Conservation (phyloP, 805 yeast species). For the Helenozyma rhizophorensis region DNA sequence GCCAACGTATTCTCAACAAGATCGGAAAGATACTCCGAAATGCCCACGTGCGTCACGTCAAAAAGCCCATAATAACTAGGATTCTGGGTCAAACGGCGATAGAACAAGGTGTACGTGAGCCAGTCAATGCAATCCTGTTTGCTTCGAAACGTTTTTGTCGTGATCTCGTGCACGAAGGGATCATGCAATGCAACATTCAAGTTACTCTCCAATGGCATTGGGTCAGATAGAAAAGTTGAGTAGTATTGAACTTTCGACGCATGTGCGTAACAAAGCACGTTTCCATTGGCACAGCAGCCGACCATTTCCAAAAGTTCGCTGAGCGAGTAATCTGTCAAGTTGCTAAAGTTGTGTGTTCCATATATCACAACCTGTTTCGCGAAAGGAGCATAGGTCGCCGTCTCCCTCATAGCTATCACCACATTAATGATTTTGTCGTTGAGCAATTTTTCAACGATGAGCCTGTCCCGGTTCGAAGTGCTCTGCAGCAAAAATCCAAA, state of each 20-base stretch:
- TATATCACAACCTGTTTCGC: slow-evolving; percentile 57
- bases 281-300: slow-evolving; percentile 31
- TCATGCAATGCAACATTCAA: slow-evolving; percentile 59
- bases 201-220: slow-evolving; percentile 82
- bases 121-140: slow-evolving; percentile 90
- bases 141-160: slow-evolving; percentile 53
- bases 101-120: slow-evolving; percentile 80
- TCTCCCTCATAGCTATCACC: slow-evolving; percentile 60
- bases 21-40: slow-evolving; percentile 82
- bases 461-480: slow-evolving; percentile 54
- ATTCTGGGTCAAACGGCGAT: slow-evolving; percentile 72
- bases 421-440: slow-evolving; percentile 47
- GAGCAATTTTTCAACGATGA: slow-evolving; percentile 51
- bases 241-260: slow-evolving; percentile 56
- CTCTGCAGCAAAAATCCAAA: slow-evolving; percentile 58
- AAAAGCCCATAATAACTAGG: slow-evolving; percentile 86
- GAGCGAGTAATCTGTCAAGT: slow-evolving; percentile 52
- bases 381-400: slow-evolving; percentile 45
- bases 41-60: slow-evolving; percentile 58
- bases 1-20: slow-evolving; percentile 66
- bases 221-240: slow-evolving; percentile 63
- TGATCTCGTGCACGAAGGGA: slow-evolving; percentile 67
- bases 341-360: slow-evolving; percentile 56
- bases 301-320: slow-evolving; percentile 65
- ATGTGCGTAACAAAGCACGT: slow-evolving; percentile 55